Conservation (phyloP, 2,329 filamentous ascomycete genomes). For the Endocalyx cinctus region DNA sequence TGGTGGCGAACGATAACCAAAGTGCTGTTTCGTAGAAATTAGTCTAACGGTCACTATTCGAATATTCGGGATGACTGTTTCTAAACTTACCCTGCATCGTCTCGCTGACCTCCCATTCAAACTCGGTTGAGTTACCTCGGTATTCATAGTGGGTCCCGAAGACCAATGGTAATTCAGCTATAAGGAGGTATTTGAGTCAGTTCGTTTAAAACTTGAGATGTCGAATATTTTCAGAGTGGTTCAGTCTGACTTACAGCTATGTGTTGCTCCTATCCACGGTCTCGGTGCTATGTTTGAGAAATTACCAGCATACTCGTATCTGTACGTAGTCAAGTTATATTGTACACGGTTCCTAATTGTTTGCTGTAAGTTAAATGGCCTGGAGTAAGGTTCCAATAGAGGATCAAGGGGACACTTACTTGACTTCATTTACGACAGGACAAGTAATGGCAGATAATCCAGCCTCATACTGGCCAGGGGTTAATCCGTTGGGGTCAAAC, state of each 20-base stretch:
- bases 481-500: constrained; percentile 11
- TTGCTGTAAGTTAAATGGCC: no score
- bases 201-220: no score
- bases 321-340: constrained; percentile 21
- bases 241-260: constrained; percentile 15
- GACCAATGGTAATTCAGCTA: constrained; percentile 25
- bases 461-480: constrained; percentile 1
- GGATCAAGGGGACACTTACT: no score
- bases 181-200: not conserved
- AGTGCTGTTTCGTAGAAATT: constrained; percentile 11
- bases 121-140: constrained; percentile 23
- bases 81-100: constrained; percentile 21
- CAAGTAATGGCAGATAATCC: constrained; percentile 4
- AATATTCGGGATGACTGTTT: not conserved
- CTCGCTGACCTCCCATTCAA: constrained; percentile 23
- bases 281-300: constrained; percentile 29
- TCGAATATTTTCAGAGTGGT: not conserved
- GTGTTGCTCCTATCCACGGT: constrained; percentile 26
- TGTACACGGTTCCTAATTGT: constrained; percentile 1
- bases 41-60: not conserved
- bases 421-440: constrained; percentile 5
- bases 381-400: no score
- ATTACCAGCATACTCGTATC: constrained; percentile 32
- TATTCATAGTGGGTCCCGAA: constrained; percentile 26
- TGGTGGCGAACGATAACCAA: constrained; percentile 21